phyloP scores from a whole-genome alignment of 495 filamentous ascomycete genomes.

The Penicillium salamii region DNA sequence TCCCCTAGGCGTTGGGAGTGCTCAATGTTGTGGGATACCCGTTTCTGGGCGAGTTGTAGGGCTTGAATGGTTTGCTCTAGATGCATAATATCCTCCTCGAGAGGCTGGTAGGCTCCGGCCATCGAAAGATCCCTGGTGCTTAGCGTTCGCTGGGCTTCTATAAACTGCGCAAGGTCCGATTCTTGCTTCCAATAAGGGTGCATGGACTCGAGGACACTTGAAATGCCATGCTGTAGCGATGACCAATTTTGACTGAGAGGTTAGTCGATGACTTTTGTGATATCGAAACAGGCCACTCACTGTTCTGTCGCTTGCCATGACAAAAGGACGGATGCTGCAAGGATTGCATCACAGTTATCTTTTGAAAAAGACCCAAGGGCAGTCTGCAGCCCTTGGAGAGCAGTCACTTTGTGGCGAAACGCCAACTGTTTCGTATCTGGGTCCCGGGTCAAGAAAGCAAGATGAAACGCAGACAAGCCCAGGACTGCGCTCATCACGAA shows the following conservation, averaged over 20 bases:
- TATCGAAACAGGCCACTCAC: conserved; percentile 57
- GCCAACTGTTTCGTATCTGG: conserved; percentile 79
- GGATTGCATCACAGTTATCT: conserved; percentile 84
- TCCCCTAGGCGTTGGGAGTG: conserved; percentile 73
- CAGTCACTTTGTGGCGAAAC: conserved; percentile 79
- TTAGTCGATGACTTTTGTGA: conserved; percentile 28
- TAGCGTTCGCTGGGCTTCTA: conserved; percentile 60
- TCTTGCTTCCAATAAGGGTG: conserved; percentile 81
- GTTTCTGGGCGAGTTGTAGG: conserved; percentile 67
- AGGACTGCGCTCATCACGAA: conserved; percentile 94
- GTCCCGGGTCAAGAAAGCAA: conserved; percentile 81
- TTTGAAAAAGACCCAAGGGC: conserved; percentile 82
- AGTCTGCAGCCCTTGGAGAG: conserved; percentile 82
- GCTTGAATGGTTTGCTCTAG: conserved; percentile 50
- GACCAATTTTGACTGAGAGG: conserved; percentile 79
- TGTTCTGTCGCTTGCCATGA: conserved; percentile 98
- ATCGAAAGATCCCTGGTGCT: conserved; percentile 52
- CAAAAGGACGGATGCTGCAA: conserved; percentile 87
- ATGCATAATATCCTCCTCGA: conserved; percentile 65
- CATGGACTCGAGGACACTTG: conserved; percentile 88
- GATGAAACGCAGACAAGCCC: conserved; percentile 85
- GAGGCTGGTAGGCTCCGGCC: conserved; percentile 44
- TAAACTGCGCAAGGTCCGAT: conserved; percentile 79
- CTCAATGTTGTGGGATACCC: conserved; percentile 68
- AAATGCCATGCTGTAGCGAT: conserved; percentile 87